Conservation (phyloP, 352 stramenopile species). For the Globisporangium takayamanum region DNA sequence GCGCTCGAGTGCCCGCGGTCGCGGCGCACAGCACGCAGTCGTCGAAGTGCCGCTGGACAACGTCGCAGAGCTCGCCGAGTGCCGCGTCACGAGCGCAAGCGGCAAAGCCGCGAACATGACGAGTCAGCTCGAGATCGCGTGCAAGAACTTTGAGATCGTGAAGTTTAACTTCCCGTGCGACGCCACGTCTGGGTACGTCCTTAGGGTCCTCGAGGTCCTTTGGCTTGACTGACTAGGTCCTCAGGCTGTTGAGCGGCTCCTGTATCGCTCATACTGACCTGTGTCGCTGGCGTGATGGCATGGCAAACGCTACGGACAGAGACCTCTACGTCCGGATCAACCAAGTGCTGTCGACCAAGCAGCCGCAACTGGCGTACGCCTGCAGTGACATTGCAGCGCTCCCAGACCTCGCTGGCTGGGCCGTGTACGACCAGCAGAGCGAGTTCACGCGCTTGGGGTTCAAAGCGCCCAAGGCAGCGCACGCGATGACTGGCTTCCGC, state of each 20-base stretch:
- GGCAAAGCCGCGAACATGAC: conserved; percentile 18
- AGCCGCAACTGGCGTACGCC: conserved; percentile 45
- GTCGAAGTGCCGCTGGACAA: conserved; percentile 66
- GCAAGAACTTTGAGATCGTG: conserved; percentile 83
- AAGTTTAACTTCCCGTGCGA: conserved; percentile 74
- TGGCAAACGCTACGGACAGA: conserved; percentile 7
- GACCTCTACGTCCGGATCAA: conserved; percentile 68
- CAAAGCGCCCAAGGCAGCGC: conserved; percentile 25
- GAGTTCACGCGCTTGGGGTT: conserved; percentile 65
- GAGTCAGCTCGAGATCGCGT: conserved; percentile 75
- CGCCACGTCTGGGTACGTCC: conserved; percentile 38
- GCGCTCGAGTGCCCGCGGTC: neutral
- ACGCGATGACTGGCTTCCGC: conserved; percentile 48
- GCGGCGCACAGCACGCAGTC: conserved; percentile 33
- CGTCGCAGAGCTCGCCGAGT: conserved; percentile 69
- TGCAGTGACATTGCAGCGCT: conserved; percentile 26
- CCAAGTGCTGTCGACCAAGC: conserved; percentile 44
- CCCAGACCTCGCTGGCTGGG: conserved; percentile 47
- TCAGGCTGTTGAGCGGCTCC: too few species aligned
- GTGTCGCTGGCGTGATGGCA: neutral
- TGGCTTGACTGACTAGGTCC: neutral
- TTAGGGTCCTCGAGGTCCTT: neutral
- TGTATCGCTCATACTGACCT: neutral
- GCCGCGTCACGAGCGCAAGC: conserved; percentile 29
- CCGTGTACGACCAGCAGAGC: conserved; percentile 38